Evolutionary conservation across 257 asterid species (phyloP).

Genomic region (Lycium ferocissimum): DNA sequence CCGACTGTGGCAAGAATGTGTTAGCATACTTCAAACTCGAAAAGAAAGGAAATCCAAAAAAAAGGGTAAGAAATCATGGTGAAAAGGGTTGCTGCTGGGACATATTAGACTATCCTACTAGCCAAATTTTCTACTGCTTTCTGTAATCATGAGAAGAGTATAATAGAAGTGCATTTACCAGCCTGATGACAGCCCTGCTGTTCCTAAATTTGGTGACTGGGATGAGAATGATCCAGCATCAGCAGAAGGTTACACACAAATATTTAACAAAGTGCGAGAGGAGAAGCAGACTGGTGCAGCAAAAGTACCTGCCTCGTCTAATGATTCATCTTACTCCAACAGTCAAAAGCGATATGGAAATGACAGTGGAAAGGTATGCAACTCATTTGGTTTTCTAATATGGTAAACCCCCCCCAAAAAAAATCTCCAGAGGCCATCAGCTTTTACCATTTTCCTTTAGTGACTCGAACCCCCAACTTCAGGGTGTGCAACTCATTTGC

Average conservation of each 20-base stretch:
- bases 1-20: background rate
- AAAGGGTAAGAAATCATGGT: background rate
- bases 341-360: slow-evolving; percentile 56
- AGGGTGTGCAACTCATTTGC: background rate
- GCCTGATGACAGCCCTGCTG: slow-evolving; percentile 81
- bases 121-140: background rate
- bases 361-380: slow-evolving; percentile 59
- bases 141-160: background rate
- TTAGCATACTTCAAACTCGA: background rate
- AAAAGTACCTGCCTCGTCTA: slow-evolving; percentile 66
- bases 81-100: background rate
- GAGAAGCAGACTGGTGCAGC: slow-evolving; percentile 72
- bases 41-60: background rate
- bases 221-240: slow-evolving; percentile 80
- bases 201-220: slow-evolving; percentile 92
- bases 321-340: slow-evolving; percentile 59
- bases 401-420: background rate
- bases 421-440: background rate
- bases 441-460: slow-evolving; percentile 5
- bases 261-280: slow-evolving; percentile 68
- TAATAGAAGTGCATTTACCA: slow-evolving; percentile 41
- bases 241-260: slow-evolving; percentile 76
- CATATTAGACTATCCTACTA: background rate
- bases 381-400: background rate
- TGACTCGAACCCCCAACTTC: slow-evolving; percentile 8